Evolutionary conservation across 352 stramenopile genomes (phyloP).

Genomic region (Aphanomyces cochlioides): DNA sequence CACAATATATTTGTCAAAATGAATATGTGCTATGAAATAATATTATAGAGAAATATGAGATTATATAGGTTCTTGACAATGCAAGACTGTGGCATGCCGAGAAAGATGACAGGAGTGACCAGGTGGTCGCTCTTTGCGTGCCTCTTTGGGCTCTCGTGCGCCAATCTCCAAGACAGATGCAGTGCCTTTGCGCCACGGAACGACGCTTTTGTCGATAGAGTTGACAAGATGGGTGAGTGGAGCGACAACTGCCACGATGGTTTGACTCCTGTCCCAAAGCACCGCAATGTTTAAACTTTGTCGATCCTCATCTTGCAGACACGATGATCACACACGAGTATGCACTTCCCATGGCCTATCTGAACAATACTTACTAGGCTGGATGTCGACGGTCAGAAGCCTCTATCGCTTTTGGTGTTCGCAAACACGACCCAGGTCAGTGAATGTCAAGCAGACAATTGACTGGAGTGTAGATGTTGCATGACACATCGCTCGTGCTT

Average conservation of each 20-base stretch:
- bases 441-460: not conserved
- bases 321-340: conserved; percentile 13
- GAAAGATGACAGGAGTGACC: too few relatives aligned
- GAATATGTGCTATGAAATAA: too few relatives aligned
- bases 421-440: not conserved
- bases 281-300: not conserved
- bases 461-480: not conserved
- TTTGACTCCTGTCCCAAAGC: too few relatives aligned
- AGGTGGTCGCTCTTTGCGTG: too few relatives aligned
- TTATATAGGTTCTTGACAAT: too few relatives aligned
- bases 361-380: conserved; percentile 5
- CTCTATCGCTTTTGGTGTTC: not conserved
- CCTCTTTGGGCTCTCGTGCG: too few relatives aligned
- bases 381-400: not conserved
- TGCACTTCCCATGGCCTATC: not conserved
- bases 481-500: not conserved
- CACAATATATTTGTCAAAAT: too few relatives aligned
- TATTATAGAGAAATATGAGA: too few relatives aligned
- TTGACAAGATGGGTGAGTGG: not conserved
- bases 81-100: too few relatives aligned
- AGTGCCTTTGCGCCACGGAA: not conserved
- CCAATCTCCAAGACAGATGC: not conserved
- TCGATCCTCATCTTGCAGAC: not conserved
- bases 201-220: not conserved
- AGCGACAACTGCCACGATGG: too few relatives aligned